These are phyloP conservation scores for Sonneratia alba DNA, from an alignment of 345 rosid species.

Conservation along the genomic window DNA sequence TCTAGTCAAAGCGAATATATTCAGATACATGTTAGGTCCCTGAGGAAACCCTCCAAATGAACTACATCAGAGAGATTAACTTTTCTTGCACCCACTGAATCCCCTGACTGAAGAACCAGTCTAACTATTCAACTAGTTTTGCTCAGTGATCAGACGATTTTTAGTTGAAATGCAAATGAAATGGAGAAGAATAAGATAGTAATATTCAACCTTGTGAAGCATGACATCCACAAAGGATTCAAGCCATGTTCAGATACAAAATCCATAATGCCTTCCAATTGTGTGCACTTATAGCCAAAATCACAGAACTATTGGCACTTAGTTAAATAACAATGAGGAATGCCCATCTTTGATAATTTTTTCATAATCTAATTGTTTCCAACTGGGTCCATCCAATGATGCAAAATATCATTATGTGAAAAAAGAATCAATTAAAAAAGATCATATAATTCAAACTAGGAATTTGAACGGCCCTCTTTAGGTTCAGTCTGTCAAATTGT, in stretches of 20 bases:
- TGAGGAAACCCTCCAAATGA: neutral
- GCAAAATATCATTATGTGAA: neutral
- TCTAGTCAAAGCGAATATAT: neutral
- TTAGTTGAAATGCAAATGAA: too few relatives aligned
- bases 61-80: neutral
- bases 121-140: neutral
- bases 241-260: neutral
- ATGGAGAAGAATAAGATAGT: neutral
- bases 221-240: too few relatives aligned
- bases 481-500: too few relatives aligned
- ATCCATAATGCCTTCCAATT: neutral
- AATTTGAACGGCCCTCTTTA: neutral
- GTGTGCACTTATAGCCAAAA: too few relatives aligned
- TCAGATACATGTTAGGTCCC: neutral
- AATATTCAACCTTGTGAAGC: neutral
- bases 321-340: too few relatives aligned
- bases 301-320: neutral
- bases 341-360: neutral
- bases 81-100: neutral
- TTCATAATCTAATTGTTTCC: conserved; percentile 3
- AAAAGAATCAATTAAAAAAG: neutral
- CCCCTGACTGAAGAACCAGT: neutral
- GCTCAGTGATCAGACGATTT: neutral
- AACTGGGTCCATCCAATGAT: neutral
- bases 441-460: neutral